Evolutionary conservation across 2,329 filamentous ascomycete species (phyloP), one percentile per base, ranked within the genome.

Genomic region (Sclerotiophoma versabilis): DNA sequence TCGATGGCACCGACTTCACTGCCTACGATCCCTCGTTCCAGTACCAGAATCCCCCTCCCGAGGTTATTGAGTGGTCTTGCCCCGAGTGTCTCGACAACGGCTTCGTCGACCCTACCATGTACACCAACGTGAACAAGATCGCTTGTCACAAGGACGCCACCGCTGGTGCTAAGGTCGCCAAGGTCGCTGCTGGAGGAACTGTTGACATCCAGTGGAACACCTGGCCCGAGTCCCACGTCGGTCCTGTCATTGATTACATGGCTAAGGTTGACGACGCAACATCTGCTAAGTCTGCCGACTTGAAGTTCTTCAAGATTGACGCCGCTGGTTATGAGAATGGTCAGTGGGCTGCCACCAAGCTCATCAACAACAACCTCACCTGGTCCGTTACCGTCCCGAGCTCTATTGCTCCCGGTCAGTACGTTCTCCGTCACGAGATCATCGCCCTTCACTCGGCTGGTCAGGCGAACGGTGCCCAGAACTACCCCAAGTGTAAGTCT

Each of bases 191-290:
- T 14, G 88, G 87, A 54, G 76, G 77, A 62, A 77, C 78, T 14
- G 69, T 89, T 61, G 76, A 82, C 54, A 74, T 90, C 42, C 80
- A 84, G 64, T 90, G 87, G 87, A 83, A 80, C 53, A 76, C 77
- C 14, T 90, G 87, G 87, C 87, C 87, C n/a, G 77, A 82, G 9
- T 82, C 79, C 49, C 84, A 90, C 76, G 80, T 86, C 60, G 85
- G 85, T 2, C 86, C 86, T 8, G 81, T 89, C 63, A 80, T 89
- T 58, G 82, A 82, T 70, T 89, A 88, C 76, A 75, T 88, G 14
- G 87, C 87, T 49, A 80, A 79, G 63, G 60, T 62, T 11, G 84
- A 81, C 19, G 80, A 85, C 70, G 87, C 83, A 71, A 76, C 81
- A 30, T 70, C 71, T 0, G 83, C 81, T 50, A 80, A 83, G 71